Base-by-base conservation (phyloP, 768 basidiomycete genomes). In the Rhodotorula paludigena region DNA sequence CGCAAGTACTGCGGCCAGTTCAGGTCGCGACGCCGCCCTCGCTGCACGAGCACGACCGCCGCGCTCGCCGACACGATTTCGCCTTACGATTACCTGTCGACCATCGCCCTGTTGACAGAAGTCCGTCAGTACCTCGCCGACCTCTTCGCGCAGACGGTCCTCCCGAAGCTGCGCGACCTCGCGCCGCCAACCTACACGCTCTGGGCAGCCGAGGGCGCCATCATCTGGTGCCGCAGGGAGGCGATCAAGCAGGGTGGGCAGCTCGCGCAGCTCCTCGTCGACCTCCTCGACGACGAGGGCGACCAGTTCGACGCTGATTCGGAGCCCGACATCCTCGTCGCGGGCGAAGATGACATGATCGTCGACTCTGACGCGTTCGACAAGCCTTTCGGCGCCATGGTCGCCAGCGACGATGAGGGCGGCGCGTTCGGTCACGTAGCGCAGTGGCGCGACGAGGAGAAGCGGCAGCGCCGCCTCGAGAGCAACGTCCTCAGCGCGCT, bases 261-360 rank as follows among this genome's bases (percentile, higher is more conserved):
- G 32, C 62, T 25, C 1, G 65, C 62, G 3, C 25, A 42, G 8
- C 45, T 60, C 21, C n/a, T 71, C n/a, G 30, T 71, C 41, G 60
- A 67, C 3, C 48, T 71, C 6, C 54, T 71, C 36, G 58, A 71
- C 14, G 65, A 66, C 47, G 65, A 66, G 25, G 60, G 57, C 30
- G 64, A 66, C 25, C 15, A 8, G 7, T 35, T 44, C 38, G 64
- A 60, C 9, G 30, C 42, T 5, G 36, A 54, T 12, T 23, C n/a
- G 39, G 20, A 20, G 21, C 45, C 33, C 23, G 39, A 61, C 38
- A 57, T 57, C 48, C 30, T 33, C 41, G 41, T 49, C 54, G n/a
- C 5, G 14, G n/a, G 20, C 12, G 54, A n/a, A 8, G n/a, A 25
- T 28, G 55, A 56, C 45, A 39, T 38, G n/a, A 36, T 49, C 25